Evolutionary conservation across 805 yeast species (phyloP).

Genomic region (Yarrowia bubula): DNA sequence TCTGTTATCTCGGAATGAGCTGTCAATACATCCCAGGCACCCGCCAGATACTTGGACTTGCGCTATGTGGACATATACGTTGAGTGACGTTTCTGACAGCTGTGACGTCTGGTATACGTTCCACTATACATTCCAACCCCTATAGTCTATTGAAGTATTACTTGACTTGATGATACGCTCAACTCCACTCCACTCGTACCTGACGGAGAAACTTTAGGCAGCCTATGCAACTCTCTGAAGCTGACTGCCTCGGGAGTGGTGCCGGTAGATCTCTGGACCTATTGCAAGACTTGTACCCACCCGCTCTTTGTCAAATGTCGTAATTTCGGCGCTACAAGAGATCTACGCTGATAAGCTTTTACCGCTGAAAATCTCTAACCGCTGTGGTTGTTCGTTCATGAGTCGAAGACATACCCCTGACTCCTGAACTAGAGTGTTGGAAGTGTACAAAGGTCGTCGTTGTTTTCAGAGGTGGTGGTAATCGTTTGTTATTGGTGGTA

Average conservation of each 20-base stretch:
- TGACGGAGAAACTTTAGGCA: background rate
- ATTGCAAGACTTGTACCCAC: background rate
- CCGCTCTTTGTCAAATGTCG: background rate
- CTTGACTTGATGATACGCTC: no score
- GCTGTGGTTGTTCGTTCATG: background rate
- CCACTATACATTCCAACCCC: conserved; percentile 3
- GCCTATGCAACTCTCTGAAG: no score
- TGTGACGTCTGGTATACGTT: background rate
- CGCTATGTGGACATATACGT: background rate
- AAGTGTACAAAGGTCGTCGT: no score
- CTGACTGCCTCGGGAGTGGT: no score
- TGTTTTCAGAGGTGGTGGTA: no score
- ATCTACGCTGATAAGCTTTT: background rate
- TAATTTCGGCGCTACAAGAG: background rate
- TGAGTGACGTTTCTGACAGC: background rate
- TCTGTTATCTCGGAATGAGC: background rate
- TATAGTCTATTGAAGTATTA: background rate
- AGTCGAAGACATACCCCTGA: background rate
- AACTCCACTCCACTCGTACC: background rate
- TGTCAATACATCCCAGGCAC: background rate
- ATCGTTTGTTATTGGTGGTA: no score
- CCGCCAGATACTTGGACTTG: background rate
- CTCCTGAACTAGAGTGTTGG: no score
- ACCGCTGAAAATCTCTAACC: background rate
- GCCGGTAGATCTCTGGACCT: no score